phyloP scores from a whole-genome alignment of 139 green algal species.

The Chlamydomonas sphaeroides region DNA sequence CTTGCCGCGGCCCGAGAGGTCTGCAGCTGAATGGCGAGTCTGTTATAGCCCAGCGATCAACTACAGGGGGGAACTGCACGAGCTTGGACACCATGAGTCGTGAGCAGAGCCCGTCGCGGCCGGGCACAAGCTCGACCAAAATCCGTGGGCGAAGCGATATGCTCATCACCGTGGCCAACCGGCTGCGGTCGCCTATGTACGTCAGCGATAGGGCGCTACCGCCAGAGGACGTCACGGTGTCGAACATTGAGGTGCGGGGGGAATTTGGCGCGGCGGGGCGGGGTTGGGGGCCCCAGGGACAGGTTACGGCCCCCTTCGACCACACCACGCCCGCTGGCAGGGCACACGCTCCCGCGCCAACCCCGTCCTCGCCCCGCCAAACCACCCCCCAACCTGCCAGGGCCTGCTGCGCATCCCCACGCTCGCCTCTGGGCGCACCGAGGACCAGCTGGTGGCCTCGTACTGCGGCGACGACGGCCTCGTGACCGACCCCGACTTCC shows the following conservation, averaged over 20 bases:
- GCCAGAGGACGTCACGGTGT: conserved; percentile 46
- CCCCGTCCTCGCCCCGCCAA: too few relatives aligned
- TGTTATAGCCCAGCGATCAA: too few relatives aligned
- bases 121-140: conserved; percentile 9
- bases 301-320: too few relatives aligned
- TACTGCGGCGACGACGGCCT: conserved; percentile 31
- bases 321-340: too few relatives aligned
- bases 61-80: too few relatives aligned
- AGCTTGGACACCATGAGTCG: too few relatives aligned
- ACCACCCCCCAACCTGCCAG: too few relatives aligned
- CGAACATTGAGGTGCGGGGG: conserved; percentile 47
- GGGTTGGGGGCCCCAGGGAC: too few relatives aligned
- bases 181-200: conserved; percentile 44
- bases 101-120: too few relatives aligned
- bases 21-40: too few relatives aligned
- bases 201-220: conserved; percentile 45
- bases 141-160: not conserved
- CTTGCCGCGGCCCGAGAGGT: too few relatives aligned
- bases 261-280: too few relatives aligned
- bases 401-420: conserved; percentile 37
- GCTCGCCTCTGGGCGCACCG: conserved; percentile 16
- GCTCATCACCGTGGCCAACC: conserved; percentile 29
- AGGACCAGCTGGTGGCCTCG: conserved; percentile 42
- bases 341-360: not conserved
- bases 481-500: conserved; percentile 52